These are phyloP conservation scores for Lentinula boryana DNA, from an alignment of 768 basidiomycete species.

Conservation along the genomic window DNA sequence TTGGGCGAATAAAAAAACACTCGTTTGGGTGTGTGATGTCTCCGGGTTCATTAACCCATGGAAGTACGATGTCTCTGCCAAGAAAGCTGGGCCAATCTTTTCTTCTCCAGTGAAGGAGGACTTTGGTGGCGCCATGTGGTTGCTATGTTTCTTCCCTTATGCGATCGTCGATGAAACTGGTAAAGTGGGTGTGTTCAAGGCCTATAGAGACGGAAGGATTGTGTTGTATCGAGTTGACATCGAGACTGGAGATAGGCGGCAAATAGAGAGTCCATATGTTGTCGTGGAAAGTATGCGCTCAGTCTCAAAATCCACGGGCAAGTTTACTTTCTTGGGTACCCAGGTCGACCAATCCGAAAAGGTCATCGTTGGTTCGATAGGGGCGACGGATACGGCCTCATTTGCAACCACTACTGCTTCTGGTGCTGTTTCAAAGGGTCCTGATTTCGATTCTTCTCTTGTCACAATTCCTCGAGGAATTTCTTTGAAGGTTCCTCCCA, in stretches of 20 bases:
- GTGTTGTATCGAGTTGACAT: constrained; percentile 22
- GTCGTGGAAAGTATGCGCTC: constrained; percentile 28
- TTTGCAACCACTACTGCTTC: constrained; percentile 5
- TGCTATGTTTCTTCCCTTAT: constrained; percentile 13
- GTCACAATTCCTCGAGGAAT: constrained; percentile 22
- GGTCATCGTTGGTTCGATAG: constrained; percentile 17
- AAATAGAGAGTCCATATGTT: constrained; percentile 38
- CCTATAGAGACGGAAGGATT: constrained; percentile 21
- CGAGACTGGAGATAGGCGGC: constrained; percentile 16
- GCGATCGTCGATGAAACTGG: constrained; percentile 18
- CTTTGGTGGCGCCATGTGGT: constrained; percentile 16
- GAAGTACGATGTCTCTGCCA: constrained; percentile 21
- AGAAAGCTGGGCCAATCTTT: constrained; percentile 3
- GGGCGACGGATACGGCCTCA: background rate
- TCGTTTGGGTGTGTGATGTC: constrained; percentile 46
- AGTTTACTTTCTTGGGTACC: constrained; percentile 37
- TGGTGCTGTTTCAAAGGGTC: background rate
- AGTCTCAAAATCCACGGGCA: constrained; percentile 20
- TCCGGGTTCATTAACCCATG: constrained; percentile 52
- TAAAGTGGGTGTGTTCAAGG: constrained; percentile 22
- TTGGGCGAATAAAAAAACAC: constrained; percentile 36
- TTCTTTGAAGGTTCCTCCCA: constrained; percentile 17
- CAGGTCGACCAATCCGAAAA: constrained; percentile 36
- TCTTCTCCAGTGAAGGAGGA: constrained; percentile 13
- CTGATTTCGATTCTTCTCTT: constrained; percentile 3